phyloP scores from a whole-genome alignment of 768 basidiomycete genomes.

The Pleurotus tuber-regium region DNA sequence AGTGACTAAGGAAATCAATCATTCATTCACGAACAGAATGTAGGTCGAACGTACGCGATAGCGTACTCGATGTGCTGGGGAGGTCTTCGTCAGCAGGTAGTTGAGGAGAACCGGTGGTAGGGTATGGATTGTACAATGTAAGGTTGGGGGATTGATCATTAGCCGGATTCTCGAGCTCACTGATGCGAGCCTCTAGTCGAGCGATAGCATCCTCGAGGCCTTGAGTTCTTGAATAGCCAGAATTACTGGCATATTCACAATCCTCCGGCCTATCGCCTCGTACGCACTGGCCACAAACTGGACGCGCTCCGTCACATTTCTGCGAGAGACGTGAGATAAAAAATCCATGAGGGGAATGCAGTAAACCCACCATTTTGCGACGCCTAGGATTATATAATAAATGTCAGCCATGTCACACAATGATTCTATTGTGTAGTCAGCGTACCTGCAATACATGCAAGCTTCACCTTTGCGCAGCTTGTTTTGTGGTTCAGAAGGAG shows the following conservation, averaged over 20 bases:
- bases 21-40: no score
- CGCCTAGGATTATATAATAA: not conserved
- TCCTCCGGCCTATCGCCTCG: conserved; percentile 47
- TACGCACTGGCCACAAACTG: conserved; percentile 51
- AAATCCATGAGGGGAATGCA: not conserved
- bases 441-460: conserved; percentile 9
- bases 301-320: conserved; percentile 56
- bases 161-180: conserved; percentile 41
- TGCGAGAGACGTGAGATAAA: conserved; percentile 20
- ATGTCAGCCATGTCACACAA: not conserved
- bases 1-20: no score
- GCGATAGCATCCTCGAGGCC: conserved; percentile 50
- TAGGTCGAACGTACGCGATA: no score
- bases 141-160: conserved; percentile 20
- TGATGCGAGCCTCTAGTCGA: conserved; percentile 44
- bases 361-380: conserved; percentile 6
- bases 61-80: no score
- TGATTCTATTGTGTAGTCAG: no score
- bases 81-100: not conserved
- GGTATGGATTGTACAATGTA: conserved; percentile 37
- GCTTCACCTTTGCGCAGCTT: conserved; percentile 9
- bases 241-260: conserved; percentile 55
- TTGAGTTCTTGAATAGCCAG: conserved; percentile 45
- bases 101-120: not conserved
- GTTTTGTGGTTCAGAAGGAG: not conserved